A percentile compares a stretch with the other conserved stretches of the same genome.
phyloP scores from a whole-genome alignment of 495 filamentous ascomycete genomes.

The Xylaria sp. region DNA sequence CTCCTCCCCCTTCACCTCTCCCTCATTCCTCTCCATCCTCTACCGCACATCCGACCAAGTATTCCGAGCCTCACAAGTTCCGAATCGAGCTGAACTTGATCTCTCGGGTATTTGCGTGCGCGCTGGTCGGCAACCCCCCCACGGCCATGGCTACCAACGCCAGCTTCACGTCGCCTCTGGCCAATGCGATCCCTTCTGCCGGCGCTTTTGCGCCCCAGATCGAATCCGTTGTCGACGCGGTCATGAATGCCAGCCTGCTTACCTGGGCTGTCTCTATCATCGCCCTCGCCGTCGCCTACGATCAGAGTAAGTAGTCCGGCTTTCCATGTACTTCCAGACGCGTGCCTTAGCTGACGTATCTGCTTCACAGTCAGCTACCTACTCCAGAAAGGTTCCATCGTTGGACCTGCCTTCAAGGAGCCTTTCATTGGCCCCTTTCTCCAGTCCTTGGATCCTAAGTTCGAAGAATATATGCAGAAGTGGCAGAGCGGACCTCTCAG shows the following conservation, averaged over 20 bases:
- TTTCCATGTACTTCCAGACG: slow-evolving; percentile 7
- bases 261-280: slow-evolving; percentile 70
- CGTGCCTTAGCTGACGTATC: slow-evolving; percentile 34
- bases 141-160: slow-evolving; percentile 69
- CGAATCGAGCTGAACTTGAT: neutral
- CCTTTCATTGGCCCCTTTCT: slow-evolving; percentile 98
- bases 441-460: slow-evolving; percentile 89
- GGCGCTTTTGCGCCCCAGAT: slow-evolving; percentile 50
- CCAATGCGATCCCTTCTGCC: slow-evolving; percentile 65
- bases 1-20: neutral
- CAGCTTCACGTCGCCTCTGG: slow-evolving; percentile 79
- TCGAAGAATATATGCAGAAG: slow-evolving; percentile 87
- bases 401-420: slow-evolving; percentile 81
- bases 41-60: neutral
- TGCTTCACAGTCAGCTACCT: slow-evolving; percentile 76
- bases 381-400: slow-evolving; percentile 83
- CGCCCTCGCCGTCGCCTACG: slow-evolving; percentile 75
- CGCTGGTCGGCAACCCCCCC: slow-evolving; percentile 18
- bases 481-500: slow-evolving; percentile 90
- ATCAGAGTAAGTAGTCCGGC: slow-evolving; percentile 71
- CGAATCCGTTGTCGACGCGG: slow-evolving; percentile 51
- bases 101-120: slow-evolving; percentile 9
- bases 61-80: neutral
- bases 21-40: slow-evolving; percentile 4
- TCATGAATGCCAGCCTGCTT: slow-evolving; percentile 65